Base-by-base conservation (phyloP, 768 basidiomycete species). In the Rhodotorula sphaerocarpa region DNA sequence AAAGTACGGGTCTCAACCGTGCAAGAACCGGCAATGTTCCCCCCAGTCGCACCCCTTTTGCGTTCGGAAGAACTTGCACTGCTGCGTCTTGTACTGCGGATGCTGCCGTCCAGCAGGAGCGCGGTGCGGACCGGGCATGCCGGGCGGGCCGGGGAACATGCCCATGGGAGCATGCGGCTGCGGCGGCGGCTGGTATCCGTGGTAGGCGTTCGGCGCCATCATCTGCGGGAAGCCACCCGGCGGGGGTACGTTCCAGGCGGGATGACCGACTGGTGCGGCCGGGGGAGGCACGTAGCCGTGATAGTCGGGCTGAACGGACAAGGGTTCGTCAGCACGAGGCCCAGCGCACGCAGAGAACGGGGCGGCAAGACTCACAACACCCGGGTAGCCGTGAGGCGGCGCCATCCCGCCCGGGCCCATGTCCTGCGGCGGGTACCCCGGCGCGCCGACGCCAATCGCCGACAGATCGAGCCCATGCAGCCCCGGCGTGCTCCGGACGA, bases 41-140 rank as follows among this genome's bases (percentile, higher is more conserved):
- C 63, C 63, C 54, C 63, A 54, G 25, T 59, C 63, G 58, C 63
- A 65, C 16, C 57, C 43, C 3, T 23, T 21, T 6, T 31, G 43
- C 20, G 12, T 30, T 18, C n/a, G 10, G 30, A 45, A 65, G 48
- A 50, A 65, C 51, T 39, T 23, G 36, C 63, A 59, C 53, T 33
- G 36, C 10, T 10, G 25, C 11, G 23, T 28, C 11, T 27, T 28
- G 31, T 55, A 51, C 52, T 43, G 23, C 36, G 36, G 36, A 16
- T 39, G 9, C 10, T 39, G 36, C 36, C 10, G 36, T 16, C 36
- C 16, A 9, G 36, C 10, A 9, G 36, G 10, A 10, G 10, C 10
- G 36, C 16, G 36, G 10, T 39, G 36, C 36, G 36, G 36, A n/a
- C 36, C 16, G 36, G 36, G 16, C 9, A 39, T 39, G 9, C 36